Conservation (phyloP, 179 eudicot species). For the Camellia oleifera region DNA sequence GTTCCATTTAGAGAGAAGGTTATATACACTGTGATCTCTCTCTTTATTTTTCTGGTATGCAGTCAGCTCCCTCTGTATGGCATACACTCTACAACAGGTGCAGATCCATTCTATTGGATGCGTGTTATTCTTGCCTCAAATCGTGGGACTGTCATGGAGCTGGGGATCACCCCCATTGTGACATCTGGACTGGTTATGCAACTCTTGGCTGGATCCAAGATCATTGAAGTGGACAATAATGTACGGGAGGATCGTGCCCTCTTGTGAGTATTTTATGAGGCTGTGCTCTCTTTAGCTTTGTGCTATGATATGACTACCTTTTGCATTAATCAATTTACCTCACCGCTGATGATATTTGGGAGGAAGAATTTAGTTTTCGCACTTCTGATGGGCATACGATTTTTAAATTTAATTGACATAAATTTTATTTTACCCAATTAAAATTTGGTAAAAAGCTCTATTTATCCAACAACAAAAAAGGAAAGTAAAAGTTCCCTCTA, state of each 20-base stretch:
- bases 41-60: constrained; percentile 35
- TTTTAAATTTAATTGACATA: neutral
- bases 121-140: constrained; percentile 60
- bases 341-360: too few species aligned
- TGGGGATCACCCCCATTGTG: constrained; percentile 61
- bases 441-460: neutral
- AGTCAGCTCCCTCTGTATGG: constrained; percentile 67
- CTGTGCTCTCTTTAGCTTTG: neutral
- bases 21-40: constrained; percentile 24
- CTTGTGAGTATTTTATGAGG: constrained; percentile 24
- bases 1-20: constrained; percentile 29
- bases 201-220: constrained; percentile 37
- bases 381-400: too few species aligned
- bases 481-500: too few species aligned
- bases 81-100: constrained; percentile 52
- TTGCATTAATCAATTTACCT: neutral
- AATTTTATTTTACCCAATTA: neutral
- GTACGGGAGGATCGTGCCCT: constrained; percentile 41
- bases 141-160: constrained; percentile 71
- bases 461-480: too few species aligned
- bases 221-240: constrained; percentile 39
- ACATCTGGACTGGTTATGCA: constrained; percentile 45
- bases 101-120: constrained; percentile 67
- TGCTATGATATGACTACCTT: neutral
- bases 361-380: too few species aligned